Percentiles rank a stretch among this genome's conserved stretches.
These are phyloP conservation scores for Thinopyrum obtusiflorum DNA, from an alignment of 202 grass and related monocot genomes.

Conservation along the genomic window DNA sequence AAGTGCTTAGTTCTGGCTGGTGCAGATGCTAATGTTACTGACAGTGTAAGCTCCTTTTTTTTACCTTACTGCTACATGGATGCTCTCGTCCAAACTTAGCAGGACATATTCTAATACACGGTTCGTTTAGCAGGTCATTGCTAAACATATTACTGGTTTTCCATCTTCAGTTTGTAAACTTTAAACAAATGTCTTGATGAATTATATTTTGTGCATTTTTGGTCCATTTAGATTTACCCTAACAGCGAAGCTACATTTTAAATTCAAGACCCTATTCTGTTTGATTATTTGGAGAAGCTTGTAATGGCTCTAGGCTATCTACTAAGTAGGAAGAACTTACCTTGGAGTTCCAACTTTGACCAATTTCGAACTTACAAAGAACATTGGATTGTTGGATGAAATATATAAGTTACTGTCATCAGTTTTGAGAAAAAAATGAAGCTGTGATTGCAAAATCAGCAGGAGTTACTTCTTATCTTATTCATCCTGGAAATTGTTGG, in stretches of 20 bases:
- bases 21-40: constrained; percentile 35
- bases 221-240: neutral
- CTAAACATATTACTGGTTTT: neutral
- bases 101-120: neutral
- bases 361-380: neutral
- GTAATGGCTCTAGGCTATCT: neutral
- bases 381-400: neutral
- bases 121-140: neutral
- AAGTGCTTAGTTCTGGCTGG: constrained; percentile 43
- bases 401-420: neutral
- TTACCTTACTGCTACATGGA: neutral
- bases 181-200: neutral
- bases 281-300: neutral
- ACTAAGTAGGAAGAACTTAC: neutral
- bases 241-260: neutral
- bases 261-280: neutral
- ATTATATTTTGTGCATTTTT: neutral
- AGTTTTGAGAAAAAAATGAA: neutral
- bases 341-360: neutral
- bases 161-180: neutral
- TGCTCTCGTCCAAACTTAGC: neutral
- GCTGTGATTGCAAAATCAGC: neutral
- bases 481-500: neutral
- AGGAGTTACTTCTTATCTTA: neutral
- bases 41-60: constrained; percentile 31